Evolutionary conservation across 2,329 filamentous ascomycete species (phyloP).

Genomic region (Tolypocladium cylindrosporum): DNA sequence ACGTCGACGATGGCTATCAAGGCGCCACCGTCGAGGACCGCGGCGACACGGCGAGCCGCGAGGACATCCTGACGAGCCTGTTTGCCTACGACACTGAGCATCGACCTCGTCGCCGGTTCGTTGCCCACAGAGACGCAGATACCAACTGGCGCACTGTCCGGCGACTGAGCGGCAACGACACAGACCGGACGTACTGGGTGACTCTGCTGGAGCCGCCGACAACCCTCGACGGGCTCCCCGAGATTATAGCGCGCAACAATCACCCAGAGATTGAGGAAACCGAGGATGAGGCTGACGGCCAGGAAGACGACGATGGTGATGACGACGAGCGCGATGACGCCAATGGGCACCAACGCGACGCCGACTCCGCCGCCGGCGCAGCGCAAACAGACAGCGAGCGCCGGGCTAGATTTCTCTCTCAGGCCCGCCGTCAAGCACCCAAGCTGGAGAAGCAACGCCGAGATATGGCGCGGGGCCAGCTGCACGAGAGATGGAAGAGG

Average conservation of each 20-base stretch:
- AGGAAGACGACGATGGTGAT: constrained; percentile 12
- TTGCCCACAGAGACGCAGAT: constrained; percentile 20
- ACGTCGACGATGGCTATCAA: constrained; percentile 47
- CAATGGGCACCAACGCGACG: constrained; percentile 11
- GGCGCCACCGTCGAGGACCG: constrained; percentile 50
- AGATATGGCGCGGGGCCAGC: constrained; percentile 37
- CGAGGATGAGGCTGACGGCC: constrained; percentile 15
- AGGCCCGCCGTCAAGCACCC: constrained; percentile 23
- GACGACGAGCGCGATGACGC: constrained; percentile 12
- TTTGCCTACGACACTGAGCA: constrained; percentile 30
- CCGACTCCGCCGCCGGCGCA: background rate
- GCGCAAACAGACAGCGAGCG: constrained; percentile 28
- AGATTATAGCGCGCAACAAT: constrained; percentile 24
- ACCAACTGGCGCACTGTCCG: constrained; percentile 24
- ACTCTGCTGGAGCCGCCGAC: constrained; percentile 36
- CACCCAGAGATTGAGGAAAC: constrained; percentile 13
- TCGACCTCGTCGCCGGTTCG: constrained; percentile 16
- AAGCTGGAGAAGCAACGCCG: constrained; percentile 29
- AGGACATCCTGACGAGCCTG: constrained; percentile 47
- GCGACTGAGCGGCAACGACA: constrained; percentile 17
- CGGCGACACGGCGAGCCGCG: constrained; percentile 49
- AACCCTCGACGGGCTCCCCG: constrained; percentile 31
- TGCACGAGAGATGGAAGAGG: constrained; percentile 66
- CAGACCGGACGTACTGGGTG: constrained; percentile 30
- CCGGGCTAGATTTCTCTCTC: constrained; percentile 25